phyloP scores from a whole-genome alignment of 2,329 filamentous ascomycete genomes.

The Penicillium rolfsii region DNA sequence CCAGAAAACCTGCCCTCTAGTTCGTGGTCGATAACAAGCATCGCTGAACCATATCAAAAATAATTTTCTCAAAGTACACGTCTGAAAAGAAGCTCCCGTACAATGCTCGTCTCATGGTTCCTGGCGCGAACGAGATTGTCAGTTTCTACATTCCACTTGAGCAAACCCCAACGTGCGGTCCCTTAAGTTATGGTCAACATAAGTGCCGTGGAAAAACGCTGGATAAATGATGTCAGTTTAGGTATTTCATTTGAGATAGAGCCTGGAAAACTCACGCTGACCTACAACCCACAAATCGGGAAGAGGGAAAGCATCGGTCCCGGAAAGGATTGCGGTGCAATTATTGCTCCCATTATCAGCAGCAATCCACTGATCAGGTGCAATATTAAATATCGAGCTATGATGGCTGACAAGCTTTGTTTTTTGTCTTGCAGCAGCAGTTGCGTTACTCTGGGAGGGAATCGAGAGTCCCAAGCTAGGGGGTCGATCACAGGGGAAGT shows the following conservation, averaged over 20 bases:
- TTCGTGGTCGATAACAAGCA: neutral
- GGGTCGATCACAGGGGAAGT: neutral
- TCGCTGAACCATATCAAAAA: neutral
- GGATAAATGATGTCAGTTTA: neutral
- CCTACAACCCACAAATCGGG: neutral
- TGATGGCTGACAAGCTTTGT: neutral
- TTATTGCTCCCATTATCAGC: neutral
- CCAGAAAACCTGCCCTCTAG: neutral
- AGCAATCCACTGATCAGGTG: neutral
- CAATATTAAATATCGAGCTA: neutral
- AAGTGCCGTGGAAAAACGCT: neutral
- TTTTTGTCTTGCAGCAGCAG: neutral
- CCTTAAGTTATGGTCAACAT: neutral
- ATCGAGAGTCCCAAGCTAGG: neutral
- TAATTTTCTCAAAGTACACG: neutral
- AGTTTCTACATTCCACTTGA: neutral
- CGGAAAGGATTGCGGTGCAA: neutral
- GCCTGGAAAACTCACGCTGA: neutral
- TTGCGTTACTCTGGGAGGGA: neutral
- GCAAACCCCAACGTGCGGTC: neutral
- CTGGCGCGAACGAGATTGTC: neutral
- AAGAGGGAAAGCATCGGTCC: neutral
- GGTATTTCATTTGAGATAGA: neutral
- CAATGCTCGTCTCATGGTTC: neutral
- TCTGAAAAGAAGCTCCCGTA: neutral